phyloP scores from a whole-genome alignment of 208 protist species.

The Porcisia hertigi region DNA sequence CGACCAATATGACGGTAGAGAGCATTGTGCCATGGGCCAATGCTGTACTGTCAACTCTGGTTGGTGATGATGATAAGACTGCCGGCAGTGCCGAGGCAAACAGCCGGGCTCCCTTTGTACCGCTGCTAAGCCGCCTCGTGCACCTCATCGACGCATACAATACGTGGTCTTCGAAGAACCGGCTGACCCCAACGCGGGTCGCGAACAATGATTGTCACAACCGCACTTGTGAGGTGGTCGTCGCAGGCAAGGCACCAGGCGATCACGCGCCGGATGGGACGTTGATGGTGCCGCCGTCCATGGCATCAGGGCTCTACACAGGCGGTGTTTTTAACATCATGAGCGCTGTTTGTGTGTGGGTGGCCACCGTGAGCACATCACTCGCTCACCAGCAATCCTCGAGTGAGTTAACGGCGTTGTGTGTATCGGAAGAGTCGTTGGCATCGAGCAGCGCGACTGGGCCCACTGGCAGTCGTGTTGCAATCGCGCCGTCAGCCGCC shows the following conservation, averaged over 20 bases:
- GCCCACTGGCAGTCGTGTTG: not conserved
- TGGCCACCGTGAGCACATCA: constrained; percentile 15
- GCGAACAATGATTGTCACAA: not conserved
- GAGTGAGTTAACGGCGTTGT: constrained; percentile 18
- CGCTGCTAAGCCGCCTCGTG: constrained; percentile 6
- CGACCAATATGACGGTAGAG: not conserved
- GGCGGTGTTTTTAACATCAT: constrained; percentile 26
- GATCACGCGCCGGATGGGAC: not conserved
- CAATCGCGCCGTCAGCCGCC: not conserved
- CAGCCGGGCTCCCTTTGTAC: not conserved
- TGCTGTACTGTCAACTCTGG: not conserved
- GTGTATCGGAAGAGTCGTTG: not conserved
- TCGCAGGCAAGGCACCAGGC: not conserved
- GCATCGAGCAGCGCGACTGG: not conserved
- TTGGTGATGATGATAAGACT: not conserved
- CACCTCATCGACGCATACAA: constrained; percentile 17
- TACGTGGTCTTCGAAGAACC: constrained; percentile 7
- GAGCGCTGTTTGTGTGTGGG: constrained; percentile 8
- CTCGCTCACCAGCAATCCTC: not conserved
- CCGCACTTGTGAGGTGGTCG: not conserved
- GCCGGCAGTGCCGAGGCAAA: not conserved
- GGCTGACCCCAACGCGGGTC: not conserved
- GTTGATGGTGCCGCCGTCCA: not conserved
- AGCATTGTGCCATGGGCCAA: not conserved
- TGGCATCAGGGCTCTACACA: constrained; percentile 1